Evolutionary conservation across 2,329 filamentous ascomycete species (phyloP), one percentile per base, ranked within the genome.

Genomic region (Monascus ruber): DNA sequence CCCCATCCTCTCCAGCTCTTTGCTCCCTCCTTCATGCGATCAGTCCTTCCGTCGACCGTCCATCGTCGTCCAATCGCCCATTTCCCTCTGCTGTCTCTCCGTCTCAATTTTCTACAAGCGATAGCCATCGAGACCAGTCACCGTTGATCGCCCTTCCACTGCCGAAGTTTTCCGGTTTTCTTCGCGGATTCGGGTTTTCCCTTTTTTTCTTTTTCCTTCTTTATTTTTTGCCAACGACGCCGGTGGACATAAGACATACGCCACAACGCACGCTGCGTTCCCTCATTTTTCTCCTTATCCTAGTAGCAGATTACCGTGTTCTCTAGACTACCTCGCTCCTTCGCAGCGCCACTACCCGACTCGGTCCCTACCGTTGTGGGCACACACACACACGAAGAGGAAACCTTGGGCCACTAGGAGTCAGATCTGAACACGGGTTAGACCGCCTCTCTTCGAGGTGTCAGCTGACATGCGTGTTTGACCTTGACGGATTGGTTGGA

Each of bases 381-480:
- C 17, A 17, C 17, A 17, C 17, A 3, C 2, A 17, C 17, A 17
- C 17, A 17, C 17, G 17, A 17, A 17, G 17, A 17, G 17, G 17
- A 17, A 17, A 17, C 28, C 28, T 28, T 35, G 28, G 5, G 28
- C 28, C 10, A 6, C 28, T 29, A 6, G 28, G 3, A 29, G 28
- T 2, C 6, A 29, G 10, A 10, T 29, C 10, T 10, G 28, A 29
- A 29, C 6, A 29, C 28, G 3, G 28, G 6, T 29, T 29, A 10
- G 6, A 6, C 28, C 31, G 24, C 39, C 31, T 31, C n/a, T 41
- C 31, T 36, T 31, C 33, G 35, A 17, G 33, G 37, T 34, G 32
- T 37, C 34, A 38, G 42, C 37, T 52, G 51, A 50, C 45, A 52
- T 53, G 51, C 43, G 43, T 46, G 39, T 46, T 47, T 40, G 43